Evolutionary conservation across 2,329 filamentous ascomycete genomes (phyloP), one percentile per base, ranked within the genome.

Genomic region (Pestalotiopsis sp.): DNA sequence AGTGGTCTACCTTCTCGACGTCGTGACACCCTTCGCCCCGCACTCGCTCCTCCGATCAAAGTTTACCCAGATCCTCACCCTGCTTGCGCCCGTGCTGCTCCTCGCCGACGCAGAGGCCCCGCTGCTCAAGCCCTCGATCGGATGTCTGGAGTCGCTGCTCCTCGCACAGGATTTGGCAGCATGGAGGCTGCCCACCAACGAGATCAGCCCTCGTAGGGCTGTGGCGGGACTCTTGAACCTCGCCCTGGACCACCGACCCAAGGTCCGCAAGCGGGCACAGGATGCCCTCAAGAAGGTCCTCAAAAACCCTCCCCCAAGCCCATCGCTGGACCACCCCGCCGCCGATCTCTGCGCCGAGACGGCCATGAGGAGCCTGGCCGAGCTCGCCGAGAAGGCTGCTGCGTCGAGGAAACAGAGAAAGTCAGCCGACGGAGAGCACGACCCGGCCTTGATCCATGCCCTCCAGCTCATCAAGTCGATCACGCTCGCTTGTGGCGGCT

Each of bases 261-360:
- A 99, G 83, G 94, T 98, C 63, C 89, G 96, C 74, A 98, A 96
- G 88, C 87, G 95, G 79, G 94, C 96, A 6, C 93, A 97, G 79
- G 95, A 98, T 77, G 94, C 95, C 2, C 81, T 99, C 73, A 90
- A 91, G 66, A 93, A 91, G 71, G 90, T 99, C 4, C 87, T 99
- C 68, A 91, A 91, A 79, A 92, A 90, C 70, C 93, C 94, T 9
- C 96, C 96, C 0, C 95, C 95, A 0, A 97, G 93, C 72, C 96
- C 96, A 1, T 95, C 93, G 3, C 82, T 98, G 70, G 96, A 99
- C 73, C 96, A 99, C 78, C 96, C 96, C 1, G 96, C 94, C 31
- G 93, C 95, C 61, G 95, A 97, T 78, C 95, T 98, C 90, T 98
- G 95, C 82, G 96, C 96, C 20, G 93, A 97, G 80, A 95, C 93